These are phyloP conservation scores for Ganoderma lucidum DNA, from an alignment of 1,284 basidiomycete genomes.

Conservation along the genomic window DNA sequence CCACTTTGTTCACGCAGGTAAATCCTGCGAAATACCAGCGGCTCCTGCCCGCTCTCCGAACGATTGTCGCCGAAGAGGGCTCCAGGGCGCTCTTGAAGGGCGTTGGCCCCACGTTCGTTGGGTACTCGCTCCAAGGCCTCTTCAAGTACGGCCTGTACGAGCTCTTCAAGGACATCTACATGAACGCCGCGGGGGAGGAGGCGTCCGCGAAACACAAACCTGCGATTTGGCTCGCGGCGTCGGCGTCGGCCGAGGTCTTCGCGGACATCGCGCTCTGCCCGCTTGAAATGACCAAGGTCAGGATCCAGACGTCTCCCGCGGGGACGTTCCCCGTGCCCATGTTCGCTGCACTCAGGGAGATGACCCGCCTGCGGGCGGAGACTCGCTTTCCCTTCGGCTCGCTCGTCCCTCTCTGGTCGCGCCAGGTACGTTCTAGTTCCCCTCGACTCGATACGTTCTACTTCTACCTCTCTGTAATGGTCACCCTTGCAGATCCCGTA, in stretches of 20 bases:
- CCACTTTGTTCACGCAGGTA: slow-evolving; percentile 56
- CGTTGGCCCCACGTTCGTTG: slow-evolving; percentile 90
- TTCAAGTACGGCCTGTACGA: slow-evolving; percentile 98
- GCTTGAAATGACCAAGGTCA: slow-evolving; percentile 87
- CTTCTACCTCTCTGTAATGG: no score
- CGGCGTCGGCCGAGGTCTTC: slow-evolving; percentile 94
- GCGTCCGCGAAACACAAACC: slow-evolving; percentile 89
- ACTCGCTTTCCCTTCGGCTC: slow-evolving; percentile 86
- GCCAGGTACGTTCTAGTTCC: slow-evolving; percentile 60
- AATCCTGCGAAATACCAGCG: slow-evolving; percentile 81
- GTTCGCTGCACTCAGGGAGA: slow-evolving; percentile 72
- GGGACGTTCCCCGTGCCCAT: slow-evolving; percentile 82
- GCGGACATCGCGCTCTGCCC: slow-evolving; percentile 91
- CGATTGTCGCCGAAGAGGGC: slow-evolving; percentile 86
- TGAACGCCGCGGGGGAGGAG: slow-evolving; percentile 88
- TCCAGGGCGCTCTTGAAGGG: slow-evolving; percentile 92
- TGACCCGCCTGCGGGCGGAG: slow-evolving; percentile 67
- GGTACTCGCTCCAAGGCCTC: slow-evolving; percentile 96
- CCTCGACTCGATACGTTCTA: neutral
- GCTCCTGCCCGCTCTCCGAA: slow-evolving; percentile 76
- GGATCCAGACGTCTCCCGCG: slow-evolving; percentile 77
- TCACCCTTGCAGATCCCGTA: slow-evolving; percentile 69
- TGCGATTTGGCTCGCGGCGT: slow-evolving; percentile 93
- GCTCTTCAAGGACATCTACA: slow-evolving; percentile 93
- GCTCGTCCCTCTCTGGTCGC: slow-evolving; percentile 83